These are phyloP conservation scores for Talaromyces borbonicus DNA, from an alignment of 495 filamentous ascomycete species.

Conservation along the genomic window DNA sequence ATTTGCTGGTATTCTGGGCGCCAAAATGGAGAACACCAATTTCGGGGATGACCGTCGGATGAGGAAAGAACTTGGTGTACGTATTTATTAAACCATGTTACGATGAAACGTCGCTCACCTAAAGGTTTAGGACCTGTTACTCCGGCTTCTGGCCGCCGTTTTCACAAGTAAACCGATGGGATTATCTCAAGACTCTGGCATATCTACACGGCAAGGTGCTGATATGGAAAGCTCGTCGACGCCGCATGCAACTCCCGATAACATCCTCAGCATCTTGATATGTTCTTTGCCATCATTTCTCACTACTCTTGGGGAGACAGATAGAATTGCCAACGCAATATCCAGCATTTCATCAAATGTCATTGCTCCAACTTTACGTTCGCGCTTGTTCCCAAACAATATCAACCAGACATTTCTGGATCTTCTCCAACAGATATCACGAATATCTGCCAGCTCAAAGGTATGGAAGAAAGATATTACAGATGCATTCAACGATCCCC, in stretches of 20 bases:
- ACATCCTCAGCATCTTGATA: slow-evolving; percentile 71
- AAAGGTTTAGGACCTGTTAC: slow-evolving; percentile 69
- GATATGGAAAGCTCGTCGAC: slow-evolving; percentile 32
- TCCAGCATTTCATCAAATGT: slow-evolving; percentile 74
- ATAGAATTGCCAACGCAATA: slow-evolving; percentile 69
- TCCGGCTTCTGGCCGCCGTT: slow-evolving; percentile 76
- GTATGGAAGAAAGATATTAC: slow-evolving; percentile 86
- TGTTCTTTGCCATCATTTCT: slow-evolving; percentile 71
- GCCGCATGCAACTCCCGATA: slow-evolving; percentile 46
- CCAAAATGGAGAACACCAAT: slow-evolving; percentile 94
- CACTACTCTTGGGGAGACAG: slow-evolving; percentile 77
- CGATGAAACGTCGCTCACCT: neutral
- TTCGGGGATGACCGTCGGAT: slow-evolving; percentile 94
- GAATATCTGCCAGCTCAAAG: slow-evolving; percentile 71
- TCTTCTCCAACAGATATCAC: slow-evolving; percentile 67
- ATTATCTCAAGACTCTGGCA: slow-evolving; percentile 34
- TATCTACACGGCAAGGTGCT: slow-evolving; percentile 32
- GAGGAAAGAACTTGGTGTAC: slow-evolving; percentile 82
- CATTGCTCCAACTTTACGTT: slow-evolving; percentile 71
- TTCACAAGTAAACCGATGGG: slow-evolving; percentile 80
- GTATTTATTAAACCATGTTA: slow-evolving; percentile 19
- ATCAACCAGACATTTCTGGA: slow-evolving; percentile 59
- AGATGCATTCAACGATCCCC: slow-evolving; percentile 83
- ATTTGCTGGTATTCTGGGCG: slow-evolving; percentile 78
- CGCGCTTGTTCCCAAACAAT: slow-evolving; percentile 82